Evolutionary conservation across 148 eudicot genomes (phyloP).

Genomic region (Nyssa sinensis): DNA sequence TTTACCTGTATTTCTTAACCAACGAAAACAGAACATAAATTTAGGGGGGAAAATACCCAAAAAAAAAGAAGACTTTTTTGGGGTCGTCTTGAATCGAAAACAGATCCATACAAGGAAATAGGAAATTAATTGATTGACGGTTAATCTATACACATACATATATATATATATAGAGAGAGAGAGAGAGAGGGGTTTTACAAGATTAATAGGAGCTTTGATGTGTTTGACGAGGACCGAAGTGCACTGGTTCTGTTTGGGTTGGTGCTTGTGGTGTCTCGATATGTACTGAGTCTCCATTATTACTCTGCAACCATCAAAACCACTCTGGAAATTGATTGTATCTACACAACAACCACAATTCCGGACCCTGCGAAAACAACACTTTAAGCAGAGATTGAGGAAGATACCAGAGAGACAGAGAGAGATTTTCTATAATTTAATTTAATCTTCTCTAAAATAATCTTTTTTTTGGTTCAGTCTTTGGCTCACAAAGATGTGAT

Average conservation of each 20-base stretch:
- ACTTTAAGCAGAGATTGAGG: too few species aligned
- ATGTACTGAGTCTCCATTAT: conserved; percentile 49
- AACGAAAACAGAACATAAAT: not conserved
- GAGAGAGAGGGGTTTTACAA: conserved; percentile 34
- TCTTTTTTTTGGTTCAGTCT: not conserved
- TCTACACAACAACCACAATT: not conserved
- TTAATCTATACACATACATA: not conserved
- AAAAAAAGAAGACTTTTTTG: too few species aligned
- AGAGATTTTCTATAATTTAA: not conserved
- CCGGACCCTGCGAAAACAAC: not conserved
- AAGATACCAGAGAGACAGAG: not conserved
- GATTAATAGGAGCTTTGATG: conserved; percentile 67
- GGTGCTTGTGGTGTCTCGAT: conserved; percentile 52
- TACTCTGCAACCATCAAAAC: not conserved
- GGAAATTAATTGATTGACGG: too few species aligned
- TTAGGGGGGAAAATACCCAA: not conserved
- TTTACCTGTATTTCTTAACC: not conserved
- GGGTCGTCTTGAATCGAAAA: too few species aligned
- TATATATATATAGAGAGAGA: conserved; percentile 3
- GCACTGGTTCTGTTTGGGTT: conserved; percentile 49
- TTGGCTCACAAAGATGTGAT: not conserved
- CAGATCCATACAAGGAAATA: too few species aligned
- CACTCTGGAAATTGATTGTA: not conserved
- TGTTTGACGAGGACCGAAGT: conserved; percentile 57
- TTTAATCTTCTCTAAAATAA: not conserved